Conservation (phyloP, 768 basidiomycete species). For the Pulveroboletus sp. region DNA sequence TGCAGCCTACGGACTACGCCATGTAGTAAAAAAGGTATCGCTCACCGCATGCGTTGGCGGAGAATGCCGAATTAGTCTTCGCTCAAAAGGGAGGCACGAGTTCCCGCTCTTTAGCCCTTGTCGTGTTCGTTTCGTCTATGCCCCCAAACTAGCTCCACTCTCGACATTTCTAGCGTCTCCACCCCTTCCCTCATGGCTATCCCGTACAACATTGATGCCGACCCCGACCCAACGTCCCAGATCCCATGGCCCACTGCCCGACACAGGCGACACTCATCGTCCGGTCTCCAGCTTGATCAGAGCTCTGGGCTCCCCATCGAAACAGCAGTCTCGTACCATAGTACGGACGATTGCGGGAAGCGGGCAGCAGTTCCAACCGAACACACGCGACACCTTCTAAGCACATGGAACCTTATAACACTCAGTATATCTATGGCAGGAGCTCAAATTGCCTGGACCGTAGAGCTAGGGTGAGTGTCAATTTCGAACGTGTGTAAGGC, state of each 20-base stretch:
- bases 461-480: slow-evolving; percentile 77
- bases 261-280: slow-evolving; percentile 29
- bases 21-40: too few relatives aligned
- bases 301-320: slow-evolving; percentile 17
- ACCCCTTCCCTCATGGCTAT: slow-evolving; percentile 48
- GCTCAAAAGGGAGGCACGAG: slow-evolving; percentile 12
- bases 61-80: slow-evolving; percentile 21
- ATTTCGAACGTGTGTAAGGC: not conserved
- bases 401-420: slow-evolving; percentile 71
- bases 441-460: slow-evolving; percentile 92
- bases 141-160: slow-evolving; percentile 1
- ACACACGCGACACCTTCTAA: slow-evolving; percentile 25
- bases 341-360: slow-evolving; percentile 31
- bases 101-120: not conserved
- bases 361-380: slow-evolving; percentile 13
- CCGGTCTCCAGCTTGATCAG: slow-evolving; percentile 21
- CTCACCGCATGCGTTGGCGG: slow-evolving; percentile 11
- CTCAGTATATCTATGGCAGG: slow-evolving; percentile 92
- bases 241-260: slow-evolving; percentile 65
- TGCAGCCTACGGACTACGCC: not conserved
- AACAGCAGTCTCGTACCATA: slow-evolving; percentile 25
- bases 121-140: slow-evolving; percentile 8
- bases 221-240: slow-evolving; percentile 77
- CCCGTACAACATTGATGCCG: slow-evolving; percentile 45
- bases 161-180: not conserved